Evolutionary conservation across 768 basidiomycete species (phyloP).

Genomic region (Tubosaeta sp.): DNA sequence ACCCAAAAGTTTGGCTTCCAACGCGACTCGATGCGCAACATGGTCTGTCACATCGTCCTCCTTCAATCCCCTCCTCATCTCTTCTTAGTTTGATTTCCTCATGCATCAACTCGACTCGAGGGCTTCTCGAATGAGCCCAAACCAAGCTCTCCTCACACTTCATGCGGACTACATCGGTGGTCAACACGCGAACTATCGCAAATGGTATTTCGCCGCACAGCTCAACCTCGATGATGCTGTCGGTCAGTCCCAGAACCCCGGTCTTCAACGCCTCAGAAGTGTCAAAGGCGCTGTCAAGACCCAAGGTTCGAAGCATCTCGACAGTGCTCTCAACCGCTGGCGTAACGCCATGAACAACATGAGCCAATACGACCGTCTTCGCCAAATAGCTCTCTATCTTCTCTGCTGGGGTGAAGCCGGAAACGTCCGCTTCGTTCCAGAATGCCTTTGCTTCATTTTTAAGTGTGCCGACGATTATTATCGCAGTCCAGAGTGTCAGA

Average conservation of each 20-base stretch:
- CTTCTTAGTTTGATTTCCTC: conserved; percentile 82
- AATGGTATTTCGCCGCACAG: conserved; percentile 99
- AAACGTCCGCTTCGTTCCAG: conserved; percentile 95
- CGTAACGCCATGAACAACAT: conserved; percentile 98
- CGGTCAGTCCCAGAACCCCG: conserved; percentile 90
- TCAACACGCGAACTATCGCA: conserved; percentile 97
- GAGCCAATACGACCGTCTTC: conserved; percentile 96
- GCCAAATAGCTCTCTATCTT: conserved; percentile 93
- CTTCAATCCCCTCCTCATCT: conserved; percentile 5
- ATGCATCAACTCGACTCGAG: conserved; percentile 98
- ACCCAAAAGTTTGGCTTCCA: conserved; percentile 99
- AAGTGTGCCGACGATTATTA: conserved; percentile 99
- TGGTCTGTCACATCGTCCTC: conserved; percentile 44
- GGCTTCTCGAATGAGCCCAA: conserved; percentile 97
- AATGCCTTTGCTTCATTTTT: conserved; percentile 98
- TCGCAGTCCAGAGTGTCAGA: conserved; percentile 96
- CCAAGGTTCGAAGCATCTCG: conserved; percentile 72
- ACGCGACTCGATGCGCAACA: conserved; percentile 92
- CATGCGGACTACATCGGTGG: conserved; percentile 99
- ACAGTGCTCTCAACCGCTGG: conserved; percentile 93
- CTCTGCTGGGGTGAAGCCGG: conserved; percentile 99
- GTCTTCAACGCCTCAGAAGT: conserved; percentile 81
- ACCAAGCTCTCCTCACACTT: conserved; percentile 91
- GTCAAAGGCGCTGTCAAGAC: conserved; percentile 60
- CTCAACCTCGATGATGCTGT: conserved; percentile 99